Evolutionary conservation across 2,329 filamentous ascomycete species (phyloP).

Genomic region (Talaromyces sp.): DNA sequence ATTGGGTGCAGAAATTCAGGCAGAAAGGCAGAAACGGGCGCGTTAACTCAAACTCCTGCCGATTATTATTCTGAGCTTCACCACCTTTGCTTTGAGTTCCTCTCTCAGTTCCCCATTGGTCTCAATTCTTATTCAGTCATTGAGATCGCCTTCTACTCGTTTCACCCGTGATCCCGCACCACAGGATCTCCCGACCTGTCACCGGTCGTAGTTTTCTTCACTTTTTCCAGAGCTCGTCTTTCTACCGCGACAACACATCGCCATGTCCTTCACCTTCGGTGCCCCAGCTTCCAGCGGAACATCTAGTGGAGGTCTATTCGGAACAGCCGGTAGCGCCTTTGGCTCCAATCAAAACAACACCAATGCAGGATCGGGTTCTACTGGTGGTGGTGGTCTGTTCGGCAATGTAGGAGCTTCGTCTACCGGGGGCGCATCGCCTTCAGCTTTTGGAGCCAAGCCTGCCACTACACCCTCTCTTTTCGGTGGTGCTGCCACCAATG

Average conservation of each 20-base stretch:
- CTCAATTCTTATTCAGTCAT: conserved; percentile 4
- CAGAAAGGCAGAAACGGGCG: conserved; percentile 17
- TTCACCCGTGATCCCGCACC: conserved; percentile 9
- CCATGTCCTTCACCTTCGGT: conserved; percentile 45
- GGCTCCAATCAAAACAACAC: conserved; percentile 35
- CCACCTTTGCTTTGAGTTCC: neutral
- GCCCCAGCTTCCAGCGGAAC: conserved; percentile 38
- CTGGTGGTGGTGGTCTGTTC: conserved; percentile 40
- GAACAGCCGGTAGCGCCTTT: conserved; percentile 35
- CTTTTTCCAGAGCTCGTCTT: conserved; percentile 28
- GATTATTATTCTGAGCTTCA: conserved; percentile 23
- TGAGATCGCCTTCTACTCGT: conserved; percentile 6
- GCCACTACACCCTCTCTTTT: conserved; percentile 29
- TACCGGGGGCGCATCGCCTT: conserved; percentile 34
- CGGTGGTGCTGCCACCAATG: conserved; percentile 23
- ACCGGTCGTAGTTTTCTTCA: conserved; percentile 15
- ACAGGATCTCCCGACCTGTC: conserved; percentile 16
- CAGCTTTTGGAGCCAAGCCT: conserved; percentile 37
- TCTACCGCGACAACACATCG: conserved; percentile 23
- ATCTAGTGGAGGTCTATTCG: conserved; percentile 38
- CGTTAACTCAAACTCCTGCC: conserved; percentile 30
- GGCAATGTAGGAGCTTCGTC: conserved; percentile 43
- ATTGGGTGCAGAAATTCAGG: neutral
- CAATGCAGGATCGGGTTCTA: conserved; percentile 21
- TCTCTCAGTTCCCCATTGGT: conserved; percentile 3